phyloP scores from a whole-genome alignment of 805 yeast species.

The Candida nemodendra region DNA sequence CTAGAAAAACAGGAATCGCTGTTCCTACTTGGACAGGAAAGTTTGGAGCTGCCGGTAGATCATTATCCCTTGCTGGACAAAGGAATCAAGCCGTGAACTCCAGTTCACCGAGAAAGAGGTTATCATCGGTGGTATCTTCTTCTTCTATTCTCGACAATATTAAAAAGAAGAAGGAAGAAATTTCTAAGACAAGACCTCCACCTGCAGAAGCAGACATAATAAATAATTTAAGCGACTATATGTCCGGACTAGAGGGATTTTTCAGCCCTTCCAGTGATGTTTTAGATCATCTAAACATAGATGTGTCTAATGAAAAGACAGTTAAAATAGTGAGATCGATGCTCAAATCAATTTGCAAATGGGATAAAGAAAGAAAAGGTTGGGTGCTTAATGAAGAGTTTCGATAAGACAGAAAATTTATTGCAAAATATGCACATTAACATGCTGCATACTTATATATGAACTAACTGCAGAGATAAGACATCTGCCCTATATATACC shows the following conservation, averaged over 20 bases:
- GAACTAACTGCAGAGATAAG: no score
- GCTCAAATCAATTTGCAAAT: conserved; percentile 62
- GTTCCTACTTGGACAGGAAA: conserved; percentile 97
- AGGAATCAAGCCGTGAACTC: not conserved
- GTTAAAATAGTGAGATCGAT: conserved; percentile 65
- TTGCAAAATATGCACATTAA: not conserved
- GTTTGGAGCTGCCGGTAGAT: conserved; percentile 78
- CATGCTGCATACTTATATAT: no score
- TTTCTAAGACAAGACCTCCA: conserved; percentile 4
- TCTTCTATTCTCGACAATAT: conserved; percentile 48
- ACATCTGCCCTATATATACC: no score
- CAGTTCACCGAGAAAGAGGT: conserved; percentile 3
- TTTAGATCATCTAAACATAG: conserved; percentile 27
- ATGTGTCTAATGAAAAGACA: conserved; percentile 48
- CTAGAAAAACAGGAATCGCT: conserved; percentile 55
- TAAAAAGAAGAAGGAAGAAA: conserved; percentile 36
- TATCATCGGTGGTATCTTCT: conserved; percentile 37
- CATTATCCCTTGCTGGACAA: not conserved
- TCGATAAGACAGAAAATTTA: conserved; percentile 17
- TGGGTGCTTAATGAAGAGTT: conserved; percentile 68
- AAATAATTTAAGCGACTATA: conserved; percentile 25
- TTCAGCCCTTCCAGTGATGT: conserved; percentile 33
- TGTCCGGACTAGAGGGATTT: conserved; percentile 28
- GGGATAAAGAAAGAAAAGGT: conserved; percentile 57
- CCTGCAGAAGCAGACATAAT: conserved; percentile 20